Evolutionary conservation across 192 early-diverging fungal genomes (phyloP), one percentile per base, ranked within the genome.

Genomic region (Backusella psychrophila): DNA sequence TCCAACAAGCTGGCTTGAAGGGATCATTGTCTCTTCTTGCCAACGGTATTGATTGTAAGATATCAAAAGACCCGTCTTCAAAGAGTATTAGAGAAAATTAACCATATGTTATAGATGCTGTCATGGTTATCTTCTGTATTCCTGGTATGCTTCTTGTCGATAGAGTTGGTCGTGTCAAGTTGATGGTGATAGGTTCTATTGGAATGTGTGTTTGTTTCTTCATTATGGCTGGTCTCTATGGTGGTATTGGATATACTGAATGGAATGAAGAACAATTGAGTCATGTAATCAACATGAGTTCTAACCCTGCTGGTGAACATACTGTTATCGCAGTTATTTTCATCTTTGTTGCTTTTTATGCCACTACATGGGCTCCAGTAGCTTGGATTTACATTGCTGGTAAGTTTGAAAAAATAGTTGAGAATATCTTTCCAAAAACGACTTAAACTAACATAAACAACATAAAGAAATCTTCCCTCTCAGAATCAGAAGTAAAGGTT

Each of bases 281-380:
- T 15, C 72, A 75, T 23, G 72, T 80, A 8, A 59, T 86, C 44
- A 84, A 86, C 56, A 66, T 80, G 49, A 78, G 85, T 46, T 76
- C 78, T 21, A 75, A 82, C 26, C 7, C 75, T 19, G 84, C 75
- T 1, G 74, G 78, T 1, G 87, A 85, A 7, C 82, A 88, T 21
- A 76, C 88, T 72, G 84, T 89, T 53, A 90, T 94, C 36, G 87
- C 91, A 34, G 88, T 88, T 83, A 88, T 93, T 34, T 95, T 91
- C 74, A 68, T 93, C 31, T 96, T 94, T 78, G 91, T 95, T 36
- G 85, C 85, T 74, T 89, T 86, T 23, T 97, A 95, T 69, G 94
- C 93, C 66, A 88, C 85, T 75, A 93, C 95, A 9, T 97, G 96
- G 96, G 94, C 93, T 6, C 94, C 95, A 26, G 90, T 94, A 35